phyloP scores from a whole-genome alignment of 768 basidiomycete genomes.

The Amanita molliuscula region DNA sequence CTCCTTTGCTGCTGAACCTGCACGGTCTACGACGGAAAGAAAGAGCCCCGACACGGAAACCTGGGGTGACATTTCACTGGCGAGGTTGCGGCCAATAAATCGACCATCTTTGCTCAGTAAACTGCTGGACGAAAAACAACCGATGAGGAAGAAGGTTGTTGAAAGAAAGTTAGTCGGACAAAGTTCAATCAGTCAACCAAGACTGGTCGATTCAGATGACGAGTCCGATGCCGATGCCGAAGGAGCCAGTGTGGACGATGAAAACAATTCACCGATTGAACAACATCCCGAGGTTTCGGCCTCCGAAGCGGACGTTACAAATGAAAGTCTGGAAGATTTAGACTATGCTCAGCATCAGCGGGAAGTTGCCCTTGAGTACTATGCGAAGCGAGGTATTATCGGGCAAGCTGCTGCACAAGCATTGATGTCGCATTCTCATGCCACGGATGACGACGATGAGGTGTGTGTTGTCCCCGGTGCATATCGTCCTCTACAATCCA shows the following conservation, averaged over 20 bases:
- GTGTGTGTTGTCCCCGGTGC: conserved; percentile 26
- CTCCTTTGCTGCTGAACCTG: conserved; percentile 42
- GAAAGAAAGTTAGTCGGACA: conserved; percentile 41
- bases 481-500: not conserved
- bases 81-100: conserved; percentile 30
- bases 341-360: conserved; percentile 61
- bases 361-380: conserved; percentile 65
- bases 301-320: conserved; percentile 15
- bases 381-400: conserved; percentile 47
- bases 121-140: conserved; percentile 25
- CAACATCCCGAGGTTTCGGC: conserved; percentile 12
- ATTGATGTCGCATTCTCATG: conserved; percentile 28
- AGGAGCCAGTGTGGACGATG: conserved; percentile 17
- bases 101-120: conserved; percentile 26
- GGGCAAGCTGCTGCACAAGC: conserved; percentile 42
- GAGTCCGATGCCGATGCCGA: conserved; percentile 40
- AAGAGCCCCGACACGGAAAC: conserved; percentile 16
- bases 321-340: conserved; percentile 34
- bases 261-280: not conserved
- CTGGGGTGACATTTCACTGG: conserved; percentile 49
- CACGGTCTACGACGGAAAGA: conserved; percentile 9
- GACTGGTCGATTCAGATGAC: conserved; percentile 53
- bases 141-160: conserved; percentile 63
- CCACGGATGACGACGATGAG: conserved; percentile 31
- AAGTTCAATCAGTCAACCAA: conserved; percentile 8